Evolutionary conservation across 2,329 filamentous ascomycete genomes (phyloP).

Genomic region (Paraphoma sp.): DNA sequence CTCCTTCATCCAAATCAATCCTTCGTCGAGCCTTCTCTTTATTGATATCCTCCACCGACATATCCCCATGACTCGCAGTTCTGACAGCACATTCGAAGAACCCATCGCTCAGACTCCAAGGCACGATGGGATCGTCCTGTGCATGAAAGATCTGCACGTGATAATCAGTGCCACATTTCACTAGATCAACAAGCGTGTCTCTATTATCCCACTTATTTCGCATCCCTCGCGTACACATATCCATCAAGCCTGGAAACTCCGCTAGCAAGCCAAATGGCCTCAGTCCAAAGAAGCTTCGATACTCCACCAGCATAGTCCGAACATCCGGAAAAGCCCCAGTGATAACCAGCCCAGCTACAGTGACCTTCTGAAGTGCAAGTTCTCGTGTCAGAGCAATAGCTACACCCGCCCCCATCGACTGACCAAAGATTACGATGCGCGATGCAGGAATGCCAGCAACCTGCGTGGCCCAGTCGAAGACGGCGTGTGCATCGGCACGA

Average conservation of each 20-base stretch:
- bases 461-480: conserved; percentile 74
- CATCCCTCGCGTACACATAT: background rate
- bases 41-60: background rate
- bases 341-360: background rate
- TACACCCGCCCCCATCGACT: conserved; percentile 86
- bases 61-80: background rate
- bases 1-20: background rate
- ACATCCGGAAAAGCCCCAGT: conserved; percentile 3
- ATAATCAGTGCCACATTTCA: background rate
- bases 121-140: conserved; percentile 1
- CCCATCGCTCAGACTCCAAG: background rate
- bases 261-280: background rate
- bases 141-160: conserved; percentile 3
- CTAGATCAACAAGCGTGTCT: background rate
- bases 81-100: background rate
- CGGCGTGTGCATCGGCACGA: conserved; percentile 74
- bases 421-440: conserved; percentile 79
- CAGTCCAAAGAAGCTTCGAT: background rate
- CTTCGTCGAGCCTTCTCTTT: background rate
- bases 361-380: background rate
- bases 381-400: conserved; percentile 69
- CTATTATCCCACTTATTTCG: background rate
- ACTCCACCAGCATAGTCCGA: background rate
- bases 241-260: background rate
- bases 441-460: conserved; percentile 68